These are phyloP conservation scores for Aspergillus flavus DNA, from an alignment of 2,329 filamentous ascomycete species.

Conservation along the genomic window DNA sequence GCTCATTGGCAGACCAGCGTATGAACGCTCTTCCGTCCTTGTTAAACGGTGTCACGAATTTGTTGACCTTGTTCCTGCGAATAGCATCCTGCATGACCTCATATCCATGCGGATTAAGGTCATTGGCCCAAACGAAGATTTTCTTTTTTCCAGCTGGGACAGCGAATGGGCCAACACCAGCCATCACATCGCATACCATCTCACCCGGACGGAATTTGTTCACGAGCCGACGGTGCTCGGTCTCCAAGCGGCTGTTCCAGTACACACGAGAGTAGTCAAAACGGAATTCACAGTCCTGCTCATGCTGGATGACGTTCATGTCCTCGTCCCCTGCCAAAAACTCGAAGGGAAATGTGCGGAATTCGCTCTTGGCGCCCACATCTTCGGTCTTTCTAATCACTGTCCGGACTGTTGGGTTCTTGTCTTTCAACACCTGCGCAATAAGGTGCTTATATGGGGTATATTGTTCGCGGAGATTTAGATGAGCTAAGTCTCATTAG, in stretches of 20 bases:
- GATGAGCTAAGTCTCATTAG: conserved; percentile 63
- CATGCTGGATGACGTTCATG: conserved; percentile 78
- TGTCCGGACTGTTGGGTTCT: conserved; percentile 78
- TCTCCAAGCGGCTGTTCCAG: conserved; percentile 92
- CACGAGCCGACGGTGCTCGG: conserved; percentile 82
- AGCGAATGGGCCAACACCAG: conserved; percentile 93
- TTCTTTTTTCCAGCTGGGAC: conserved; percentile 86
- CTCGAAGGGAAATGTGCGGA: conserved; percentile 91
- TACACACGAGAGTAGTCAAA: conserved; percentile 98
- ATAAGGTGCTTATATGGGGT: conserved; percentile 85
- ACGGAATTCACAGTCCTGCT: conserved; percentile 81
- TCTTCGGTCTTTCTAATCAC: conserved; percentile 96
- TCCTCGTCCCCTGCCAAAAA: conserved; percentile 80
- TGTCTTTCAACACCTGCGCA: conserved; percentile 83
- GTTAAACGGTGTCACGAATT: conserved; percentile 79
- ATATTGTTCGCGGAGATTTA: conserved; percentile 85
- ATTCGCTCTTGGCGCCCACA: conserved; percentile 82
- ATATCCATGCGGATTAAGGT: conserved; percentile 90
- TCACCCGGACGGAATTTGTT: conserved; percentile 78
- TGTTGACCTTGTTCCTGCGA: conserved; percentile 73
- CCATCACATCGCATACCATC: conserved; percentile 95
- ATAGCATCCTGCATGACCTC: conserved; percentile 71
- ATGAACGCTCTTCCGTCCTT: conserved; percentile 83
- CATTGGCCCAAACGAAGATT: conserved; percentile 95
- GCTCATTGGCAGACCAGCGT: conserved; percentile 63